Evolutionary conservation across 139 green algal genomes (phyloP), one percentile per base, ranked within the genome.

Genomic region (Chlamydomonas incerta): DNA sequence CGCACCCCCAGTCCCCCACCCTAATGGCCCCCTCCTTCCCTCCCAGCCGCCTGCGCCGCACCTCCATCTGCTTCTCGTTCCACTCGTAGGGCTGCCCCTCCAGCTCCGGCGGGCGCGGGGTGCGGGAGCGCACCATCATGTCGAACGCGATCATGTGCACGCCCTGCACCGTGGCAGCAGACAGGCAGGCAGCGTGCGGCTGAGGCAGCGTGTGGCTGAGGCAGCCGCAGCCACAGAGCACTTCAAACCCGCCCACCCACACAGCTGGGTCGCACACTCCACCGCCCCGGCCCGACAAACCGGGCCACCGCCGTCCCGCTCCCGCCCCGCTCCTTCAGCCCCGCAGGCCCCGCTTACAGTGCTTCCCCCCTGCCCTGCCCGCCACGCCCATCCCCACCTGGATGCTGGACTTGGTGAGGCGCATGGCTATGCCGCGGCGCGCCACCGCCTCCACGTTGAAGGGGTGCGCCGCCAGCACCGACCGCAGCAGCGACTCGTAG

Each of bases 401-500:
- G 35, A 90, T 87, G 28, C 74, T 55, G 21, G 50, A 75, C 65
- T 85, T 72, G 4, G 72, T 85, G 5, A 90, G 72, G 34, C 74
- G 46, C 65, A 90, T 47, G 21, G 35, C 63, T 66, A 90, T 87
- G 66, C 86, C 86, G 9, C 75, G 26, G 17, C 6, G 33, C 2
- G 65, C 26, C 21, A 88, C 84, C 41, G 66, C 70, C 37, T 81
- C 73, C 31, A 90, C n/a, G 60, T 89, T 68, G 67, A 91, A 89
- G 14, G 88, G 88, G 67, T 91, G 88, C 17, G 84, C 58, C 0
- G 88, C 74, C 28, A 92, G 75, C 28, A 92, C 80, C 31, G 52
- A 70, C 4, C 88, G 81, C 50, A 92, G 75, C 74, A 92, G 34
- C 20, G 68, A 66, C 81, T 92, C 88, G 63, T 90, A 92, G 31